These are phyloP conservation scores for Halocafeteria seosinensis DNA, from an alignment of 108 stramenopile species.

Conservation along the genomic window DNA sequence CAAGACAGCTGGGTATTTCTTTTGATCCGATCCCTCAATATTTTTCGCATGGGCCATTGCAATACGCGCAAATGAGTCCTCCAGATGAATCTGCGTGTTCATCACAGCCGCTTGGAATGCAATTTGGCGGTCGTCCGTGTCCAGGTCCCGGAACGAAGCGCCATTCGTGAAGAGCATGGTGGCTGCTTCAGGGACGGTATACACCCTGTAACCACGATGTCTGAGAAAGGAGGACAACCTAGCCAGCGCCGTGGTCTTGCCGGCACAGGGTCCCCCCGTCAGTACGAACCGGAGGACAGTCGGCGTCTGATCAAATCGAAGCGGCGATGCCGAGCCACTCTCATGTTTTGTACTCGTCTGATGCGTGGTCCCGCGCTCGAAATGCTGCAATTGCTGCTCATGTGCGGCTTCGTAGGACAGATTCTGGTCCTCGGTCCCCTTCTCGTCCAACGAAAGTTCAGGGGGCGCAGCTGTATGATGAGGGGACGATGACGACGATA, in stretches of 20 bases:
- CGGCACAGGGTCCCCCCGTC: slow-evolving; percentile 91
- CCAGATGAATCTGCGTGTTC: slow-evolving; percentile 59
- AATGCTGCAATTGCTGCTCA: no score
- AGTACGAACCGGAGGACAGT: slow-evolving; percentile 44
- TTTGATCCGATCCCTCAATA: slow-evolving; percentile 42
- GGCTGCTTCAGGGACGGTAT: slow-evolving; percentile 71
- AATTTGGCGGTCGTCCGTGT: slow-evolving; percentile 36
- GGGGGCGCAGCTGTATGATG: no score
- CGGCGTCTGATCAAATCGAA: not conserved
- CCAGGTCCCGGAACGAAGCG: slow-evolving; percentile 20
- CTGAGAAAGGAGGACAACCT: slow-evolving; percentile 40
- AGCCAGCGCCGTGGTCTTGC: slow-evolving; percentile 73
- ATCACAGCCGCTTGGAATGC: slow-evolving; percentile 54
- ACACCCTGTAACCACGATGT: slow-evolving; percentile 67
- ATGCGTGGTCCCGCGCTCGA: no score
- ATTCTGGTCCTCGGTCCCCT: no score
- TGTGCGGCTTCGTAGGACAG: no score
- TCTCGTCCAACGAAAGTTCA: no score
- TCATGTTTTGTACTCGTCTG: no score
- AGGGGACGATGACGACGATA: no score
- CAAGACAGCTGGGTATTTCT: slow-evolving; percentile 61
- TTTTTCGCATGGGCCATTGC: slow-evolving; percentile 26
- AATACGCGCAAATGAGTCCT: slow-evolving; percentile 59
- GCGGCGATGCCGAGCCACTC: no score
- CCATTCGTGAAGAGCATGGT: slow-evolving; percentile 66